Percentiles rank a stretch among this genome's conserved stretches.
Conservation (phyloP, 495 filamentous ascomycete species). For the Tuber indicum region DNA sequence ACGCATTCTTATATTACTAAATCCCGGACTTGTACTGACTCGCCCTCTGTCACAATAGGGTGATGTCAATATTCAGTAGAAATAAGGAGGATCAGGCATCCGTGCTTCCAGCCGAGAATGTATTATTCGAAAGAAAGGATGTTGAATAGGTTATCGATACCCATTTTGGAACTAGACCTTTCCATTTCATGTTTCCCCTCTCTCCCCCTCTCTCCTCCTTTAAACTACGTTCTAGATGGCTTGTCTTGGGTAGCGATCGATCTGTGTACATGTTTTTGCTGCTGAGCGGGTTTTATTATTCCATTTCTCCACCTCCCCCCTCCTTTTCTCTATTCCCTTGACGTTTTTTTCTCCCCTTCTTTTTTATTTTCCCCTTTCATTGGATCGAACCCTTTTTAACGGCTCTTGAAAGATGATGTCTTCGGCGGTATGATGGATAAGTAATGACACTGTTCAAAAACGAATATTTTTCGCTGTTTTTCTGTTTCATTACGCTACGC, state of each 20-base stretch:
- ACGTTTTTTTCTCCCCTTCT: not conserved
- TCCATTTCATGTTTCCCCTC: not conserved
- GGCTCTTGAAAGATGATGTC: not conserved
- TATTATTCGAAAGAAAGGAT: conserved; percentile 41
- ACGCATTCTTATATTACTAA: not conserved
- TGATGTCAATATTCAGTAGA: conserved; percentile 35
- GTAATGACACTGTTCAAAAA: not conserved
- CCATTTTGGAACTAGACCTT: conserved; percentile 3
- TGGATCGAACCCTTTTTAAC: not conserved
- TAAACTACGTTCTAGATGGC: not conserved
- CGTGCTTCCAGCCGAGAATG: conserved; percentile 25
- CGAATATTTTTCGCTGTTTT: not conserved
- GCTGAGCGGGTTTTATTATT: not conserved
- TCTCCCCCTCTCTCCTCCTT: not conserved
- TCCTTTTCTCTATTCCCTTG: not conserved
- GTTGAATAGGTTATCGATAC: conserved; percentile 31
- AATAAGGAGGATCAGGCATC: conserved; percentile 30
- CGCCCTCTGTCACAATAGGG: conserved; percentile 17
- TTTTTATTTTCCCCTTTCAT: not conserved
- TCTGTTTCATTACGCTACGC: not conserved
- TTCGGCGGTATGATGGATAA: not conserved
- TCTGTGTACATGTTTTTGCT: not conserved
- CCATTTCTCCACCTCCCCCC: not conserved
- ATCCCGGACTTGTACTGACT: conserved; percentile 8
- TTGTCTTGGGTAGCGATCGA: not conserved